Base-by-base conservation (phyloP, 768 basidiomycete genomes). In the Hypholoma fasciculare region DNA sequence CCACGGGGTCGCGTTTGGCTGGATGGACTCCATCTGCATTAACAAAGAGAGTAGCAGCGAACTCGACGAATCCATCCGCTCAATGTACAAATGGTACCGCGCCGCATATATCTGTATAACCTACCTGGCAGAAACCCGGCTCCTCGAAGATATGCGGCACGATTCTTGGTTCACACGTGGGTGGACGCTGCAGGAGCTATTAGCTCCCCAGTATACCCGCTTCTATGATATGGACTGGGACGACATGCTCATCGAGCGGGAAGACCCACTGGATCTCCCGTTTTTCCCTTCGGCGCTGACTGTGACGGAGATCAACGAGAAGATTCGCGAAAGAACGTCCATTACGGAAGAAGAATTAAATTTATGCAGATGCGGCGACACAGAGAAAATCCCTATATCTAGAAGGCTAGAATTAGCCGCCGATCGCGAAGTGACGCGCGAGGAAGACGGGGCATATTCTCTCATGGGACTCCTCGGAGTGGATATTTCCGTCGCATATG, bases 51-150 rank as follows among this genome's bases (percentile, higher is more conserved):
- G 61, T 49, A 59, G 50, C 23, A 30, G 55, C 17, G 59, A 63
- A 40, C 56, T 63, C n/a, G 59, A 59, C n/a, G 62, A 63, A 27
- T 59, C 62, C 0, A 60, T 63, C 40, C 59, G 58, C 42, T 63
- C 62, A 5, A 63, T 63, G 62, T 63, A 60, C 52, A 47, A 44
- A 34, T 63, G 62, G 62, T 63, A 63, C 26, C 23, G 34, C 9
- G 26, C 49, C 12, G 48, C 62, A 7, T n/a, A 40, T 11, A 48
- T 60, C 17, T 63, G 59, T 20, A 52, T 61, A 38, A 52, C 57
- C 5, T 58, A 59, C 36, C 60, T 61, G n/a, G 52, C 53, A 16
- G 48, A 61, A 12, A 61, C 48, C 19, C 26, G 20, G 13, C 14
- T 27, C 17, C 3, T 61, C n/a, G 50, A 44, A n/a, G 59, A 63